Conservation (phyloP, 495 filamentous ascomycete genomes). For the Talaromyces stipitatus region DNA sequence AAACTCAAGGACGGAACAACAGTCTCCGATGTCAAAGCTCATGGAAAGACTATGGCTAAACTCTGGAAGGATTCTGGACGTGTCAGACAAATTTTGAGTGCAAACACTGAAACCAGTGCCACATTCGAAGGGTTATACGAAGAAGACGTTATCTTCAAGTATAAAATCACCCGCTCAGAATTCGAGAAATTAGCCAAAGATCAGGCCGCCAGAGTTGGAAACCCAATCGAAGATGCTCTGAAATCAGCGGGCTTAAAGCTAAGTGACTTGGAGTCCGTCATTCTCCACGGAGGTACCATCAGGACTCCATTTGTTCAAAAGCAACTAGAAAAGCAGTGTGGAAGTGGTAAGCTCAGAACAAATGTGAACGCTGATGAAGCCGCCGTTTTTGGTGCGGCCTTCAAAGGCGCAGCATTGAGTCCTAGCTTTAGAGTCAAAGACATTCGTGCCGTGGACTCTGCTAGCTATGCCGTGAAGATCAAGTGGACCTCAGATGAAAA, state of each 20-base stretch:
- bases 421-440: conserved; percentile 97
- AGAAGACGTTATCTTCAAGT: conserved; percentile 86
- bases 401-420: conserved; percentile 84
- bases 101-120: conserved; percentile 73
- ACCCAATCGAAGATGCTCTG: conserved; percentile 67
- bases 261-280: conserved; percentile 77
- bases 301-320: conserved; percentile 93
- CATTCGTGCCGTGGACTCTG: conserved; percentile 69
- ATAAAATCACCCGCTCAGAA: conserved; percentile 72
- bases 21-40: conserved; percentile 50
- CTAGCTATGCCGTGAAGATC: conserved; percentile 63
- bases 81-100: conserved; percentile 82
- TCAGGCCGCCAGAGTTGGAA: conserved; percentile 59
- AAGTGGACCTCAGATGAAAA: conserved; percentile 55
- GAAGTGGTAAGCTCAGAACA: conserved; percentile 71
- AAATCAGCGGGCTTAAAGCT: conserved; percentile 62
- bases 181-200: conserved; percentile 76
- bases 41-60: conserved; percentile 81
- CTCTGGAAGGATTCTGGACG: conserved; percentile 88
- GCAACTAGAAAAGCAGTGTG: conserved; percentile 69
- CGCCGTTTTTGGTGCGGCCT: conserved; percentile 93
- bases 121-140: conserved; percentile 79
- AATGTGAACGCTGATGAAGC: conserved; percentile 98
- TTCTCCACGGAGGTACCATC: conserved; percentile 85
- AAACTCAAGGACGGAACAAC: conserved; percentile 63